Conservation (phyloP, 495 filamentous ascomycete genomes). For the Lophium mytilinum region DNA sequence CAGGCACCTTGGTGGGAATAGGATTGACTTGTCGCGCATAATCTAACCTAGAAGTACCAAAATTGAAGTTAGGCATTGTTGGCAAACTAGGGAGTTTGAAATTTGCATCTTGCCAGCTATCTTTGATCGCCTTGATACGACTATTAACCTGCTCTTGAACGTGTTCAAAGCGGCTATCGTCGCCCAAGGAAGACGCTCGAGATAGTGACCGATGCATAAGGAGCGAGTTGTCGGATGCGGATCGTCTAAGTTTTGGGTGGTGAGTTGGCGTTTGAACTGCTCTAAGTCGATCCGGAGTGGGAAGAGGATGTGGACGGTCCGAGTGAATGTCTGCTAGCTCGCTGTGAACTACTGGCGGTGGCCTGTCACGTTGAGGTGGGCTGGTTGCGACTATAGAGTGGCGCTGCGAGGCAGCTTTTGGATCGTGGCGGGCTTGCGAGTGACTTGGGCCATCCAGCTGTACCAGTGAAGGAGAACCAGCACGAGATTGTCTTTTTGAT, state of each 20-base stretch:
- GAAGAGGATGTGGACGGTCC: neutral
- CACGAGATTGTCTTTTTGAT: neutral
- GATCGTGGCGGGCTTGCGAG: neutral
- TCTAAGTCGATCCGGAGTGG: neutral
- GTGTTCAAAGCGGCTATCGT: constrained; percentile 75
- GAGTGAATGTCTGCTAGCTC: neutral
- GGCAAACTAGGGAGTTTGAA: constrained; percentile 60
- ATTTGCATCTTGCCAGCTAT: constrained; percentile 72
- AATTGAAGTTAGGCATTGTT: constrained; percentile 28
- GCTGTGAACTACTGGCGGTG: neutral
- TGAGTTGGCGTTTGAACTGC: neutral
- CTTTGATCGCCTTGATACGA: constrained; percentile 82
- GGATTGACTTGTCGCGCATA: neutral
- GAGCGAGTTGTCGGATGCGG: constrained; percentile 69
- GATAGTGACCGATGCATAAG: constrained; percentile 52
- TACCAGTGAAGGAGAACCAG: neutral
- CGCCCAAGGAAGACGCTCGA: constrained; percentile 71
- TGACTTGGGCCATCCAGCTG: constrained; percentile 7
- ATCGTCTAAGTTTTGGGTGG: constrained; percentile 42
- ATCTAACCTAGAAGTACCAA: constrained; percentile 33
- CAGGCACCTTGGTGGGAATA: too few species aligned
- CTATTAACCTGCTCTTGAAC: constrained; percentile 75
- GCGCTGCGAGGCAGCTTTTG: neutral
- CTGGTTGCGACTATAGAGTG: neutral
- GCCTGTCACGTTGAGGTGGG: constrained; percentile 7